Conservation (phyloP, 441 rosid species). For the Gossypium gossypioides region DNA sequence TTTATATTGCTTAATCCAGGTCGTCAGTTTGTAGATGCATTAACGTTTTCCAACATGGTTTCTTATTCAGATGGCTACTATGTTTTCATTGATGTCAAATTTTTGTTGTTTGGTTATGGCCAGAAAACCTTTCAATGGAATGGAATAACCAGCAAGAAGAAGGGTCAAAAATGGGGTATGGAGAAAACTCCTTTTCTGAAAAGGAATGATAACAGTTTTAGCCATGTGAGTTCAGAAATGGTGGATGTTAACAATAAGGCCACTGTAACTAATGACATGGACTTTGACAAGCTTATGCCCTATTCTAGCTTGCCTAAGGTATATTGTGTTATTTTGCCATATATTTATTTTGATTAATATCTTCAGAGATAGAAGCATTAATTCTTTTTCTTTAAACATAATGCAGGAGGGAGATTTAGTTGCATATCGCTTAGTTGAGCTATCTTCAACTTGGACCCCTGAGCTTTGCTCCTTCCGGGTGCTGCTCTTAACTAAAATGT, state of each 20-base stretch:
- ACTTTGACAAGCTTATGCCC: constrained; percentile 59
- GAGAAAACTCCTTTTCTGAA: constrained; percentile 45
- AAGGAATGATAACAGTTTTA: constrained; percentile 32
- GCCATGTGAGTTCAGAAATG: constrained; percentile 32
- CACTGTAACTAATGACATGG: constrained; percentile 22
- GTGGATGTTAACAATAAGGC: constrained; percentile 29
- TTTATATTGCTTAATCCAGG: neutral
- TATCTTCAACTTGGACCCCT: constrained; percentile 84
- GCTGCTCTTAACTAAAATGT: constrained; percentile 15
- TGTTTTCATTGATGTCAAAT: constrained; percentile 2
- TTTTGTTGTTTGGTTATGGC: constrained; percentile 13
- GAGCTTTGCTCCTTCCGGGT: constrained; percentile 72
- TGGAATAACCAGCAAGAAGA: constrained; percentile 77
- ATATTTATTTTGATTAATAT: neutral
- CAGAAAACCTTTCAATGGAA: constrained; percentile 71
- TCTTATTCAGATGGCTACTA: neutral
- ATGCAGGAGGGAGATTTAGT: constrained; percentile 81
- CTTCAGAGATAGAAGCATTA: neutral
- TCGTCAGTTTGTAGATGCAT: neutral
- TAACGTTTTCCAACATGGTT: neutral
- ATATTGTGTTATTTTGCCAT: neutral
- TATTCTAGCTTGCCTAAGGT: constrained; percentile 14
- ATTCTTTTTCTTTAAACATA: neutral
- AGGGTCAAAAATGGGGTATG: constrained; percentile 87
- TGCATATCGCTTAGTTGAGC: constrained; percentile 80